A percentile compares a stretch with the other conserved stretches of the same genome.
Conservation (phyloP, 495 filamentous ascomycete genomes). For the Aspergillus avenaceus region DNA sequence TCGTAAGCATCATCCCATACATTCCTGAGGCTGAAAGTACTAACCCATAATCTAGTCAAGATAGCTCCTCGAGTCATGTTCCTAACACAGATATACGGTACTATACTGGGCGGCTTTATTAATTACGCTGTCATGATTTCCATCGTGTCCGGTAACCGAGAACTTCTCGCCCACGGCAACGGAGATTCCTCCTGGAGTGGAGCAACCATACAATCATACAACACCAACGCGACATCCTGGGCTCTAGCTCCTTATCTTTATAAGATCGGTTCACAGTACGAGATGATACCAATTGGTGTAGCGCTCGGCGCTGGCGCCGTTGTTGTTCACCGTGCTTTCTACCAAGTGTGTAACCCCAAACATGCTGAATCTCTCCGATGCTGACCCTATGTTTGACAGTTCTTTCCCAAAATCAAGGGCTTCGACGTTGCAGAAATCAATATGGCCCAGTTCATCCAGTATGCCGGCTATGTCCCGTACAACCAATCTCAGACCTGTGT, state of each 20-base stretch:
- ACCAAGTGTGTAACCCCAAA: conserved; percentile 21
- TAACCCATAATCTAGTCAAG: conserved; percentile 26
- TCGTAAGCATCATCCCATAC: conserved; percentile 12
- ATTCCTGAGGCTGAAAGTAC: not conserved
- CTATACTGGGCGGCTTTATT: conserved; percentile 41
- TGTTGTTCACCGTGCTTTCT: conserved; percentile 36
- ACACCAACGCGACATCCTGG: conserved; percentile 42
- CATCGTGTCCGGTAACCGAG: conserved; percentile 33
- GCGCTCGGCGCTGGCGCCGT: conserved; percentile 37
- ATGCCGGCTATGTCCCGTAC: conserved; percentile 43
- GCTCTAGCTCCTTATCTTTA: conserved; percentile 41
- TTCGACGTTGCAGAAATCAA: conserved; percentile 34
- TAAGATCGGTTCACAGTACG: conserved; percentile 22
- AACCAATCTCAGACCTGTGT: conserved; percentile 39
- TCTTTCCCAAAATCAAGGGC: conserved; percentile 27
- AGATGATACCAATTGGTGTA: conserved; percentile 45
- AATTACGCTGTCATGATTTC: conserved; percentile 49
- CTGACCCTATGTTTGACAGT: conserved; percentile 12
- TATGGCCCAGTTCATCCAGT: conserved; percentile 39
- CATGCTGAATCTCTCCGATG: not conserved
- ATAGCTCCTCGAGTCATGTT: conserved; percentile 45
- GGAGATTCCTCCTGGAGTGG: conserved; percentile 48
- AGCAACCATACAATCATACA: conserved; percentile 36
- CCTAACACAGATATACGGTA: conserved; percentile 39
- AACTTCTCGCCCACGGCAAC: conserved; percentile 30